Conservation (phyloP, 2,329 filamentous ascomycete species). For the Cladosporium sp. region DNA sequence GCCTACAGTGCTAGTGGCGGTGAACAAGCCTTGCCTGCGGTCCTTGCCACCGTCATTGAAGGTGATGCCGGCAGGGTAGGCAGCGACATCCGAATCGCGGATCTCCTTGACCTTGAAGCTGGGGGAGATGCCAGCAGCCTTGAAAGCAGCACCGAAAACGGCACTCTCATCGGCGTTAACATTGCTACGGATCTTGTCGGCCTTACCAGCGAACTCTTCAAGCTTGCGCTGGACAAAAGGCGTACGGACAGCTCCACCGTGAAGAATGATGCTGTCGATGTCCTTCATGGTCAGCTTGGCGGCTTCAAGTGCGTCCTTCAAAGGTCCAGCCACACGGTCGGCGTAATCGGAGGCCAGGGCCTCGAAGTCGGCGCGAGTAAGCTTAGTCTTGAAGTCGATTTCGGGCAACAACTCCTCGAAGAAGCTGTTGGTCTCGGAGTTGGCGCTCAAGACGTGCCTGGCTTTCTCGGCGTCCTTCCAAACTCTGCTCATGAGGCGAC, state of each 20-base stretch:
- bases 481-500: constrained; percentile 82
- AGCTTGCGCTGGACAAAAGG: constrained; percentile 91
- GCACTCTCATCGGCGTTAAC: constrained; percentile 97
- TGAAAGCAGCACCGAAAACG: constrained; percentile 92
- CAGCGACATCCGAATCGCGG: constrained; percentile 68
- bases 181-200: constrained; percentile 80
- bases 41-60: constrained; percentile 63
- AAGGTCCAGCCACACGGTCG: constrained; percentile 61
- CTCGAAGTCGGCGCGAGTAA: constrained; percentile 76
- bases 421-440: constrained; percentile 70
- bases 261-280: constrained; percentile 84
- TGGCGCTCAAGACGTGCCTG: constrained; percentile 88
- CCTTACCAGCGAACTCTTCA: constrained; percentile 65
- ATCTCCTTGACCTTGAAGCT: constrained; percentile 99
- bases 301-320: constrained; percentile 68
- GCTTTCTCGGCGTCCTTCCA: constrained; percentile 85
- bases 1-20: constrained; percentile 68
- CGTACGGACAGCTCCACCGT: constrained; percentile 83
- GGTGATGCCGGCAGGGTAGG: constrained; percentile 69
- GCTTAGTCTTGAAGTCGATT: constrained; percentile 87
- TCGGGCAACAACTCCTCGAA: constrained; percentile 92
- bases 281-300: constrained; percentile 70
- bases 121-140: constrained; percentile 84
- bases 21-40: constrained; percentile 78
- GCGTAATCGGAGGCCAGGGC: constrained; percentile 64